These are phyloP conservation scores for Dendrocalamus latiflorus DNA, from an alignment of 202 grass and related monocot species.

Conservation along the genomic window DNA sequence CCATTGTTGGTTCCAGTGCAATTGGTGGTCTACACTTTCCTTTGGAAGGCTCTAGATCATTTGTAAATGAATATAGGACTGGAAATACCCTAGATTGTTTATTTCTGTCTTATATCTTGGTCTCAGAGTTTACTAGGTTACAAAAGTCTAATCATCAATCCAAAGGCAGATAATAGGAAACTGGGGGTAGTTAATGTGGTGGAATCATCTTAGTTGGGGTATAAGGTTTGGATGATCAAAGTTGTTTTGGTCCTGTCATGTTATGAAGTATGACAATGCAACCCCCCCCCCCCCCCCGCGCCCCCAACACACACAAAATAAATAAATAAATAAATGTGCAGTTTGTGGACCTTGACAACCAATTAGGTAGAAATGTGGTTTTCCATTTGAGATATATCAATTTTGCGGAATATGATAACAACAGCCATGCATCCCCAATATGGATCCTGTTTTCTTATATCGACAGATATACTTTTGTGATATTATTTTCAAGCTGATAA, in stretches of 20 bases:
- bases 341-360: conserved; percentile 21
- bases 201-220: not conserved
- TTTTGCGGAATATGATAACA: not conserved
- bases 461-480: not conserved
- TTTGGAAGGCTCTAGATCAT: conserved; percentile 9
- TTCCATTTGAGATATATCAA: conserved; percentile 4
- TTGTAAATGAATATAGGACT: not conserved
- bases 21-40: conserved; percentile 15
- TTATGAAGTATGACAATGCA: conserved; percentile 12
- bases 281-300: not conserved
- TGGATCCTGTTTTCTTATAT: conserved; percentile 8
- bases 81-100: not conserved
- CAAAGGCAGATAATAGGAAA: not conserved
- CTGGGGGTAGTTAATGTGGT: not conserved
- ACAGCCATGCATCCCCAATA: not conserved
- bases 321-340: not conserved
- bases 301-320: not conserved
- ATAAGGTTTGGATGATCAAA: not conserved
- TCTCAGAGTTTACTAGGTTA: not conserved
- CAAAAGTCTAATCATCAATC: not conserved
- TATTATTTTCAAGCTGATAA: not conserved
- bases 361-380: conserved; percentile 9
- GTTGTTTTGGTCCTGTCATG: not conserved
- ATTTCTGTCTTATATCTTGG: not conserved
- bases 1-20: conserved; percentile 3